phyloP scores from a whole-genome alignment of 768 basidiomycete genomes.

The Tylopilus plumbeoviolaceoides region DNA sequence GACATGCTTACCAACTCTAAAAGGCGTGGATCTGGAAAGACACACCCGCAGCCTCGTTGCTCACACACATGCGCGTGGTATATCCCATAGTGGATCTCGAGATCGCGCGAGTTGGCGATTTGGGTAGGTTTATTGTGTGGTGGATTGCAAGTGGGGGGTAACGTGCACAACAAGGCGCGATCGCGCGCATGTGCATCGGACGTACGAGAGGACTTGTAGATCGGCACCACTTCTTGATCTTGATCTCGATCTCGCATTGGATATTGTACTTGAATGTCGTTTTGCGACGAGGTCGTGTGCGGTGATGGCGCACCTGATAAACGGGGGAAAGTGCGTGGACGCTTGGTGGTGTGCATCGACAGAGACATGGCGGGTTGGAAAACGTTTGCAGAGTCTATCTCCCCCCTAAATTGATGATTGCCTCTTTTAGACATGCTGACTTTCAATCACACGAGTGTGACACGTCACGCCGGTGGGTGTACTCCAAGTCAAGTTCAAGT shows the following conservation, averaged over 20 bases:
- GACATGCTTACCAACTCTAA: conserved; percentile 65
- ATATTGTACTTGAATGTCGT: not conserved
- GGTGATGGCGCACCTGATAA: conserved; percentile 34
- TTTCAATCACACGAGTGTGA: conserved; percentile 23
- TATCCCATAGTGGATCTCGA: conserved; percentile 79
- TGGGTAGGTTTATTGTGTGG: conserved; percentile 52
- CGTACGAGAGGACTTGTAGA: conserved; percentile 32
- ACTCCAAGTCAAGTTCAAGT: not conserved
- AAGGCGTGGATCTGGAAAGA: conserved; percentile 80
- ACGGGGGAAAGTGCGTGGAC: conserved; percentile 27
- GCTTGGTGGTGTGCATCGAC: conserved; percentile 30
- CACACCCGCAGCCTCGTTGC: conserved; percentile 61
- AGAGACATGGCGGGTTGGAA: not conserved
- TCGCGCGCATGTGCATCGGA: conserved; percentile 20
- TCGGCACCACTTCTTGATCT: conserved; percentile 23
- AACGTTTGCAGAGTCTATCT: not conserved
- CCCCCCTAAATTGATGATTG: not conserved
- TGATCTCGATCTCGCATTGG: conserved; percentile 7
- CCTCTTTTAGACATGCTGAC: conserved; percentile 10
- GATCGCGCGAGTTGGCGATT: conserved; percentile 61
- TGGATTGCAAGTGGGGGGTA: conserved; percentile 79
- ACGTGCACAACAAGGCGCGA: conserved; percentile 58
- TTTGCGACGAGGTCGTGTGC: conserved; percentile 19
- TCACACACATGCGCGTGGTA: conserved; percentile 85
- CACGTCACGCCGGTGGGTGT: conserved; percentile 6